A percentile compares a stretch with the other conserved stretches of the same genome.
Evolutionary conservation across 768 basidiomycete genomes (phyloP).

Genomic region (Leccinum longicurvipes): DNA sequence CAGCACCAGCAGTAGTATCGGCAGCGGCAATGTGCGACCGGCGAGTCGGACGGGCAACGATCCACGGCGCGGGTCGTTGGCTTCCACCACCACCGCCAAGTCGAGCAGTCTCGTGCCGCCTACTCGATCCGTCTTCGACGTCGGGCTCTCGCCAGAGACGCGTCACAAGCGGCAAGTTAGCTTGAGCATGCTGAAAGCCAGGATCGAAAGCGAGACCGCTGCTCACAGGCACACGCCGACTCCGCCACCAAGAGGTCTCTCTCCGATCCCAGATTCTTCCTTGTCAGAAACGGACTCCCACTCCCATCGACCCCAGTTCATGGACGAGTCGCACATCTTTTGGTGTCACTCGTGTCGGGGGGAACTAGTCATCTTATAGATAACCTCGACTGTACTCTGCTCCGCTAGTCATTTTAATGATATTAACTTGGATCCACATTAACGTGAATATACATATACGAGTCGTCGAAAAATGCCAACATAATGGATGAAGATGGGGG

Average conservation of each 20-base stretch:
- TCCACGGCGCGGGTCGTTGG: conserved; percentile 36
- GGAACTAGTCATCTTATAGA: conserved; percentile 68
- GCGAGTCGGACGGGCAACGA: conserved; percentile 41
- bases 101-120: conserved; percentile 33
- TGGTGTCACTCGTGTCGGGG: conserved; percentile 85
- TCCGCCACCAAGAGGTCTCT: conserved; percentile 46
- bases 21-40: conserved; percentile 33
- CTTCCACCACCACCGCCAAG: conserved; percentile 12
- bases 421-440: conserved; percentile 21
- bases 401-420: background rate
- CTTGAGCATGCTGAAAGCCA: conserved; percentile 85
- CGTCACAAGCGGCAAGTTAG: conserved; percentile 81
- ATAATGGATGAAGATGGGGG: background rate
- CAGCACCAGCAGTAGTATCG: too few relatives aligned
- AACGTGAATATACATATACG: conserved; percentile 17
- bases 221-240: conserved; percentile 44
- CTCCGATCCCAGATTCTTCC: conserved; percentile 42
- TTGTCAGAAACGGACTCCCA: conserved; percentile 16
- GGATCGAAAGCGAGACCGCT: conserved; percentile 78
- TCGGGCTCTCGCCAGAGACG: conserved; percentile 68
- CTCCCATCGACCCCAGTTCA: conserved; percentile 59
- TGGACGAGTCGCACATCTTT: conserved; percentile 87
- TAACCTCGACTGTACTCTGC: conserved; percentile 11
- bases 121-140: conserved; percentile 62
- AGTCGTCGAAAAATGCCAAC: conserved; percentile 3